Base-by-base conservation (phyloP, 345 rosid genomes). In the Raphanus raphanistrum region DNA sequence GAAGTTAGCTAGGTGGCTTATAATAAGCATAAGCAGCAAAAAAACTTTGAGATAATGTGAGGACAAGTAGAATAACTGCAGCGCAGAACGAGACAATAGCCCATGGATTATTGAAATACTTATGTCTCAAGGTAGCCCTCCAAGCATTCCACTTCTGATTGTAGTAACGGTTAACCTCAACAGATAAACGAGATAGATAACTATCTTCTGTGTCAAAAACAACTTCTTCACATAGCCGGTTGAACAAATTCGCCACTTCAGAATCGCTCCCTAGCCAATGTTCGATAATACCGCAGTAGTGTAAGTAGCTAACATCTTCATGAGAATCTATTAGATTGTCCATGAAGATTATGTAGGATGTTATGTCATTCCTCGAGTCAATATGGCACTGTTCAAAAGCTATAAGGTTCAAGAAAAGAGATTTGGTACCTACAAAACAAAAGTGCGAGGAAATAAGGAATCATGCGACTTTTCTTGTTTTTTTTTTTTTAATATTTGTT, bases 261-360 rank as follows among this genome's bases (percentile, higher is more conserved):
- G 86, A 84, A 25, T 95, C 96, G 5, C 93, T 92, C 15, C 97
- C 98, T 8, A 92, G 88, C 97, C 96, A 92, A 73, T 92, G 96
- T 79, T 95, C 96, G 0, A 92, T 82, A 6, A 90, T 88, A 27
- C 95, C 97, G 0, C 85, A 82, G 61, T 88, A 88, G 63, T 90
- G 98, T 10, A 95, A 90, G 90, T 88, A 87, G 7, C 87, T 89
- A 0, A 92, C 94, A 29, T 90, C 98, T 80, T 84, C 87, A 0
- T 89, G 90, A 0, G 92, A 94, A 79, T 92, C 91, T 28, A 94
- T 90, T 85, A 94, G 74, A 79, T 90, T 94, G 83, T 94, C 98
- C 96, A 92, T 84, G 89, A 92, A 95, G 31, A 92, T 81, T 74
- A 91, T 84, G 43, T 90, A 92, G 1, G 98, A 90, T 48, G 98